Percentiles rank a stretch among this genome's conserved stretches.
Conservation (phyloP, 192 early-diverging fungal species). For the Coemansia sp. region DNA sequence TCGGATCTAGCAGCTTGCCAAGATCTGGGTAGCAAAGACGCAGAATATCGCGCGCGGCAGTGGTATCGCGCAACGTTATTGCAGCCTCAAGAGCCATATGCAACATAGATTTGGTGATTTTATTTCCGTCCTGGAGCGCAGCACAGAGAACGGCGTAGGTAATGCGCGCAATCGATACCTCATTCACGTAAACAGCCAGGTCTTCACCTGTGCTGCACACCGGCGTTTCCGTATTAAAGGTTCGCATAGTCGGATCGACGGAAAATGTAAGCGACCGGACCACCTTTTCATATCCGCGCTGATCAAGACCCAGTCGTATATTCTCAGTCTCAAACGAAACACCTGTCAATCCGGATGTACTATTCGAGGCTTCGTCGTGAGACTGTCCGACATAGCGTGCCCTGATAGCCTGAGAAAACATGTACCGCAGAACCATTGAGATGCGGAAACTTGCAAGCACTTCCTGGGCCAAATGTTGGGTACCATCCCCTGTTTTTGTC, state of each 20-base stretch:
- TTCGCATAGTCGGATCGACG: constrained; percentile 1
- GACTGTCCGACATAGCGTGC: background rate
- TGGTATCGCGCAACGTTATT: constrained; percentile 13
- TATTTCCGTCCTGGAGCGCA: constrained; percentile 20
- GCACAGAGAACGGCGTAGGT: constrained; percentile 28
- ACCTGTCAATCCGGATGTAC: background rate
- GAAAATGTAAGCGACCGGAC: constrained; percentile 12
- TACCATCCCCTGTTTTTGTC: background rate
- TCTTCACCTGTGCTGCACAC: background rate
- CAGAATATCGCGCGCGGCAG: constrained; percentile 38
- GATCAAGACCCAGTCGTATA: background rate
- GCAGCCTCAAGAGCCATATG: constrained; percentile 20
- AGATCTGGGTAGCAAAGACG: constrained; percentile 23
- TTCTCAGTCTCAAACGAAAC: background rate
- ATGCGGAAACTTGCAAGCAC: constrained; percentile 16
- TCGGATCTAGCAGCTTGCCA: constrained; percentile 29
- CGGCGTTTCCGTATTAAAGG: constrained; percentile 19
- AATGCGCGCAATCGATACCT: constrained; percentile 17
- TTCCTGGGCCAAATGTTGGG: background rate
- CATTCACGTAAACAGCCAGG: constrained; percentile 15
- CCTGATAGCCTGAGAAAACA: constrained; percentile 5
- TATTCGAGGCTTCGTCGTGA: background rate
- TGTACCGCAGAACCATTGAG: constrained; percentile 13
- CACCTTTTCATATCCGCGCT: constrained; percentile 22
- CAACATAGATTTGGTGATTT: constrained; percentile 5